Evolutionary conservation across 2,329 filamentous ascomycete genomes (phyloP), one percentile per base, ranked within the genome.

Genomic region (Fusarium aywerte): DNA sequence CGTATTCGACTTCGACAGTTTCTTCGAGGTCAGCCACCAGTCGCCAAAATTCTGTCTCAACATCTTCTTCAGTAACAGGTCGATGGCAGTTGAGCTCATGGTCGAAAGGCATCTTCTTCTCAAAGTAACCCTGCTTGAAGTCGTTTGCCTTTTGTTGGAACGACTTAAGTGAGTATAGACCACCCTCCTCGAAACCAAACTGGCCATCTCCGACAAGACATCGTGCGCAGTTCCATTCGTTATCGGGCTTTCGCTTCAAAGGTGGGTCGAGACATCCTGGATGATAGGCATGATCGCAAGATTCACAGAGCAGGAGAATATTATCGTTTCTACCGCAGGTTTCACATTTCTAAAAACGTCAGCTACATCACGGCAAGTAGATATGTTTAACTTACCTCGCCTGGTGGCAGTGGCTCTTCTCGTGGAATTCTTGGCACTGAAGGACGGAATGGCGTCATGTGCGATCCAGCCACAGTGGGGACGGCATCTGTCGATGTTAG

Each of bases 1-100:
- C 96, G 74, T 99, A 99, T 76, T 99, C 96, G 3, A 99, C 96
- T 77, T 98, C 96, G 2, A 98, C 94, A 0, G 93, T 96, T 78
- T 98, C 96, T 65, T 96, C 95, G 49, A 97, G 85, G 73, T 94
- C 96, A 45, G 96, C 92, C 1, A 98, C 96, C 10, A 98, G 85
- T 71, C 93, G 88, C 96, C 96, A 99, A 77, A 99, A 99, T 76
- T 99, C 96, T 20, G 89, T 89, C 79, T 99, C 96, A 5, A 99
- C 92, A 69, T 98, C 96, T 65, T 98, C 94, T 76, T 99, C 96
- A 0, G 92, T 94, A 29, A 97, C 91, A 0, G 91, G 90, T 38
- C 90, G 87, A 67, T 92, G 89, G 29, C 89, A 91, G 70, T 97
- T 95, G 25, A 92, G 86, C 29, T 94, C 86, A 0, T 93, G 90